Evolutionary conservation across 1,139 yeast genomes (phyloP).

Genomic region (Pichia norvegensis): DNA sequence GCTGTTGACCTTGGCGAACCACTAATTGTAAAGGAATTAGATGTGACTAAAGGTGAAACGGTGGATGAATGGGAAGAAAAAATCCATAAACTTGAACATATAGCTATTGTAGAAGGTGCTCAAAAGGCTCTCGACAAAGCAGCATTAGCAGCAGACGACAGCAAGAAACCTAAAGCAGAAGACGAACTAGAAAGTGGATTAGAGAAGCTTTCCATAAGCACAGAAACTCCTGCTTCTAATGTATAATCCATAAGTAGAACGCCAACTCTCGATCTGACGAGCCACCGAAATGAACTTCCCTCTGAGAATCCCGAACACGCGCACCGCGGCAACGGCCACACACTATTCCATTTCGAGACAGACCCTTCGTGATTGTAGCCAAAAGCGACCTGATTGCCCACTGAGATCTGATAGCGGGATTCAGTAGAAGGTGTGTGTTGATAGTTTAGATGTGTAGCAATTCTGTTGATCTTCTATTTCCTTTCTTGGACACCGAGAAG

Average conservation of each 20-base stretch:
- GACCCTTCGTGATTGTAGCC: too few species aligned
- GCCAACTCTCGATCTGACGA: too few species aligned
- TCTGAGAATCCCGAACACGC: too few species aligned
- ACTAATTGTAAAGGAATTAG: slow-evolving; percentile 68
- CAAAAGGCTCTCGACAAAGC: slow-evolving; percentile 32
- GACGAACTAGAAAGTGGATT: not conserved
- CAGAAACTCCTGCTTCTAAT: not conserved
- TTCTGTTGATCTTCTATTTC: not conserved
- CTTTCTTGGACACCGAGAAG: not conserved
- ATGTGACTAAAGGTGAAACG: slow-evolving; percentile 61
- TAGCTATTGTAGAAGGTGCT: slow-evolving; percentile 90
- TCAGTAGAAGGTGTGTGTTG: too few species aligned
- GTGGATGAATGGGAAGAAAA: slow-evolving; percentile 72
- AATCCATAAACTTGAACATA: slow-evolving; percentile 81
- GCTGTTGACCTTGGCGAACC: slow-evolving; percentile 95
- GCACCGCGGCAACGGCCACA: not conserved
- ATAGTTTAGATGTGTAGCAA: too few species aligned
- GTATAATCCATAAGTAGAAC: too few species aligned
- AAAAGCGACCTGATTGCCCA: too few species aligned
- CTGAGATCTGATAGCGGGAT: too few species aligned
- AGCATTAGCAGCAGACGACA: not conserved
- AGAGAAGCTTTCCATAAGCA: not conserved
- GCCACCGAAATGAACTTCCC: too few species aligned
- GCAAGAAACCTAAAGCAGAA: not conserved
- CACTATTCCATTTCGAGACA: not conserved